A percentile compares a stretch with the other conserved stretches of the same genome.
Conservation (phyloP, 1,284 basidiomycete genomes). For the Rhodotorula sp. region DNA sequence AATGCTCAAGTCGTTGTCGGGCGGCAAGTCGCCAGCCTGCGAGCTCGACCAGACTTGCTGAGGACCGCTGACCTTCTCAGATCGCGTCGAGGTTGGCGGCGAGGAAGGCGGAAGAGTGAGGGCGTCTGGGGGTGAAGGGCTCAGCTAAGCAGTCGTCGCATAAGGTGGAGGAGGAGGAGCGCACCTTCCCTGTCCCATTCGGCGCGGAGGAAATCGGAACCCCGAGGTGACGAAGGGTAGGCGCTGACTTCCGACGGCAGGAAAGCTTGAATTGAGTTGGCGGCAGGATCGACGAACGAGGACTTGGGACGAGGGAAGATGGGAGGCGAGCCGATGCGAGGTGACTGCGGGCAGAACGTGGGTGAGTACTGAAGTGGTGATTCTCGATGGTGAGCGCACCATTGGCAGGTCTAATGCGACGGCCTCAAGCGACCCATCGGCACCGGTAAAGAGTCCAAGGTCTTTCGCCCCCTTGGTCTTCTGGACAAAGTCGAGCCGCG, state of each 20-base stretch:
- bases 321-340: constrained; percentile 3
- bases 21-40: background rate
- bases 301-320: constrained; percentile 1
- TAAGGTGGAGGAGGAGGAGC: background rate
- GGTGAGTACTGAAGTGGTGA: too few relatives aligned
- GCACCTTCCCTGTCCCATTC: constrained; percentile 12
- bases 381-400: too few relatives aligned
- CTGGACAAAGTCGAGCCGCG: background rate
- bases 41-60: background rate
- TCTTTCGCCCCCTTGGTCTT: background rate
- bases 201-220: background rate
- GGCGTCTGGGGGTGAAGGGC: too few relatives aligned
- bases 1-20: background rate
- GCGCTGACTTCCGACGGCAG: background rate
- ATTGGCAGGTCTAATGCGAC: too few relatives aligned
- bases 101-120: background rate
- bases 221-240: background rate
- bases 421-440: too few relatives aligned
- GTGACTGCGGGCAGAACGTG: background rate
- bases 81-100: too few relatives aligned
- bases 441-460: background rate
- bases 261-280: background rate
- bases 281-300: background rate
- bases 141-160: too few relatives aligned
- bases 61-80: background rate